phyloP scores from a whole-genome alignment of 148 eudicot genomes.

The Spergularia marina region DNA sequence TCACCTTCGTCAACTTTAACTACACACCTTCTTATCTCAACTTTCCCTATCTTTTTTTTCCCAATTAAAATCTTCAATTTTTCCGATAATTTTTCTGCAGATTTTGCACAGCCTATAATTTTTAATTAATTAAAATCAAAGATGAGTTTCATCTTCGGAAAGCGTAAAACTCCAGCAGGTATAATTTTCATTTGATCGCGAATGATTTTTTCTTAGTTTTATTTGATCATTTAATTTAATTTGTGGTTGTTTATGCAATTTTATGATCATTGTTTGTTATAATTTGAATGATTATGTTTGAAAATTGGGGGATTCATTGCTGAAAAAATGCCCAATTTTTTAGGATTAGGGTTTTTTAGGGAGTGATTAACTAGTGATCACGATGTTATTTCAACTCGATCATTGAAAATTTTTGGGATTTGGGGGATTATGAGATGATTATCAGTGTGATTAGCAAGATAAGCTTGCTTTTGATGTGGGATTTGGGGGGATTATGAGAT shows the following conservation, averaged over 20 bases:
- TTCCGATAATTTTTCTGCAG: neutral
- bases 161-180: conserved; percentile 94
- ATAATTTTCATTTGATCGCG: conserved; percentile 2
- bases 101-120: neutral
- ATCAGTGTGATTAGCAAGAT: neutral
- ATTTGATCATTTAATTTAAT: no score
- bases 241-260: neutral
- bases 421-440: neutral
- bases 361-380: neutral
- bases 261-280: neutral
- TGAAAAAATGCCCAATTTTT: neutral
- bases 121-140: neutral
- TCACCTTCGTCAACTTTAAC: conserved; percentile 17
- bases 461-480: neutral
- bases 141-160: conserved; percentile 92
- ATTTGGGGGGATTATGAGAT: neutral
- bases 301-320: neutral
- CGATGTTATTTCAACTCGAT: neutral
- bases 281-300: neutral
- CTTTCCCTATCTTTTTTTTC: neutral
- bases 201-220: neutral
- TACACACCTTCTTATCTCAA: neutral
- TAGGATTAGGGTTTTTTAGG: conserved; percentile 16
- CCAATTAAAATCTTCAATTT: neutral
- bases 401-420: neutral